Conservation (phyloP, 306 rosid genomes). For the Inga leiocalycina region DNA sequence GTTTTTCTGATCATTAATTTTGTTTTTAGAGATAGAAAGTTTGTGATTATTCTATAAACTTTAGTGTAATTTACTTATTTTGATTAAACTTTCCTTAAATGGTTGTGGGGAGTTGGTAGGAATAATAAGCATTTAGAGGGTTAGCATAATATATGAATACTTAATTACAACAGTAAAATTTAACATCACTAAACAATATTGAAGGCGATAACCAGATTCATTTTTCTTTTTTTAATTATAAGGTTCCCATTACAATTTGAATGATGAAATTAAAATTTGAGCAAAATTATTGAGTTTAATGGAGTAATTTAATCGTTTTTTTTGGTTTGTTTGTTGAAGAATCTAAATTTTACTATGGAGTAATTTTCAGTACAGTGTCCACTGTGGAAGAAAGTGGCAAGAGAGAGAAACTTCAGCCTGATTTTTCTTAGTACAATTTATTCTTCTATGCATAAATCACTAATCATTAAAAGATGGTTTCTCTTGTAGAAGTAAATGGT, state of each 20-base stretch:
- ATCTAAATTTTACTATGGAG: too few relatives aligned
- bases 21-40: neutral
- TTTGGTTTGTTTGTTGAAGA: too few relatives aligned
- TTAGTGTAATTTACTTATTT: neutral
- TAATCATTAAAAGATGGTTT: slow-evolving; percentile 26
- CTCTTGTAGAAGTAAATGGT: slow-evolving; percentile 68
- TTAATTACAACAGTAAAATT: neutral
- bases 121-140: neutral
- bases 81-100: neutral
- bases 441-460: neutral
- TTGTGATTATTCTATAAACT: neutral
- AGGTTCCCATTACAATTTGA: too few relatives aligned
- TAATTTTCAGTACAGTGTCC: slow-evolving; percentile 72
- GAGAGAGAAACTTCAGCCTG: slow-evolving; percentile 23
- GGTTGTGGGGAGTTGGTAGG: neutral
- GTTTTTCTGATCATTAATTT: neutral
- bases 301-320: too few relatives aligned
- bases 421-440: slow-evolving; percentile 16
- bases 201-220: too few relatives aligned
- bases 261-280: too few relatives aligned
- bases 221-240: too few relatives aligned
- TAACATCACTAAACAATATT: neutral
- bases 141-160: neutral
- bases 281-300: too few relatives aligned
- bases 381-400: slow-evolving; percentile 85